Base-by-base conservation (phyloP, 2,329 filamentous ascomycete species). In the Neofusicoccum sp. region DNA sequence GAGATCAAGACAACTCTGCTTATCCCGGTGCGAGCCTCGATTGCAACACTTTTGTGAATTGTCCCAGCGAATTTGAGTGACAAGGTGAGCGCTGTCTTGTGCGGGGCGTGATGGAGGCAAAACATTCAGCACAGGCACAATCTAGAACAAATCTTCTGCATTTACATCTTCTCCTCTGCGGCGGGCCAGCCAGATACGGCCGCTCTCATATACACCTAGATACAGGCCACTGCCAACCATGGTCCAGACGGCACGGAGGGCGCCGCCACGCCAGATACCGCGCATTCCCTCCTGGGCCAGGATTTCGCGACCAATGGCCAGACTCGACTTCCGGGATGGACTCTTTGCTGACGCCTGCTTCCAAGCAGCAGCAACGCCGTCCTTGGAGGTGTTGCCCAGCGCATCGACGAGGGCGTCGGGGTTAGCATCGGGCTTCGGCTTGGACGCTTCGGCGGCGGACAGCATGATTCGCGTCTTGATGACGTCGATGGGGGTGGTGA, bases 381-480 rank as follows among this genome's bases (percentile, higher is more conserved):
- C 33, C n/a, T 34, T 36, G 9, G 34, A n/a, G 20, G 31, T n/a
- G n/a, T 62, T 58, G 8, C 56, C 57, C 4, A 62, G 24, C 1
- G 60, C 60, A 24, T 62, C 60, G 14, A 59, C 56, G 3, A 62
- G 54, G 3, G 41, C 26, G 31, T 60, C 11, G 9, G 38, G 12
- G 2, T 28, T 62, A 63, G 26, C 60, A 12, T 48, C 41, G 24
- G 66, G 64, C 54, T 64, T 68, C 33, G 69, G 63, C 24, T 64
- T 54, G 20, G 16, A 30, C 16, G 30, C 59, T 1, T 73, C 70
- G 0, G 60, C 70, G 9, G 75, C 73, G 24, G 83, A 81, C 28
- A 96, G 79, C 92, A 96, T 96, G 75, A 96, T 89, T 53, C 90
- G 79, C 65, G 92, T 96, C 79, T 96, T 96, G 26, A 96, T 84